Evolutionary conservation across 2,329 filamentous ascomycete species (phyloP).

Genomic region (Diaporthe aspalathi): DNA sequence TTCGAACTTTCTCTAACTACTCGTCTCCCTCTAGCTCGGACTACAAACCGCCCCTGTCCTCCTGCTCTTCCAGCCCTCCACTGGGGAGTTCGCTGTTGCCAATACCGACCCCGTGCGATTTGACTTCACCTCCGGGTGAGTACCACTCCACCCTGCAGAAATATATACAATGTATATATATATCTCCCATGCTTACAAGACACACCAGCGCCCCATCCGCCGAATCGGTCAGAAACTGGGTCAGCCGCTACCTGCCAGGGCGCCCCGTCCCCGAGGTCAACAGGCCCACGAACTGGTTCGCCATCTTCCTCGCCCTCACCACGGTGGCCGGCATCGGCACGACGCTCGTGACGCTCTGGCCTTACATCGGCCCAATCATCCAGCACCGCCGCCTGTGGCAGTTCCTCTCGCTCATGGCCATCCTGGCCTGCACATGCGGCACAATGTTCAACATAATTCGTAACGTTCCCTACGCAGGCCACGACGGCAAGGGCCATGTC

Average conservation of each 20-base stretch:
- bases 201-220: slow-evolving; percentile 74
- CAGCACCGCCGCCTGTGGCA: slow-evolving; percentile 97
- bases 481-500: slow-evolving; percentile 86
- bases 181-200: neutral
- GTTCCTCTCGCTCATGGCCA: slow-evolving; percentile 85
- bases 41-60: slow-evolving; percentile 95
- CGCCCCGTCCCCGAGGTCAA: slow-evolving; percentile 81
- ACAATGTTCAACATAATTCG: slow-evolving; percentile 99
- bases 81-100: slow-evolving; percentile 80
- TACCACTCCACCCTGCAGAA: slow-evolving; percentile 26
- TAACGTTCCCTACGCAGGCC: slow-evolving; percentile 91
- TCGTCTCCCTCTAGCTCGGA: slow-evolving; percentile 71
- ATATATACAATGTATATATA: slow-evolving; percentile 14
- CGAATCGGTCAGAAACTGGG: slow-evolving; percentile 82
- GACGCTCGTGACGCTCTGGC: slow-evolving; percentile 75
- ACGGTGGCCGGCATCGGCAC: slow-evolving; percentile 78
- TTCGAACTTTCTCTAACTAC: slow-evolving; percentile 14
- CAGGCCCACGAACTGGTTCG: slow-evolving; percentile 88
- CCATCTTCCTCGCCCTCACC: slow-evolving; percentile 75
- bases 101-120: slow-evolving; percentile 79
- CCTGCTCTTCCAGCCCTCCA: slow-evolving; percentile 86
- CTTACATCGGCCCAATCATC: slow-evolving; percentile 83
- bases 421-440: slow-evolving; percentile 93
- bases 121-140: slow-evolving; percentile 86
- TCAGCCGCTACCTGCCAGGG: slow-evolving; percentile 81